Base-by-base conservation (phyloP, 768 basidiomycete genomes). In the Rhodotorula babjevae region DNA sequence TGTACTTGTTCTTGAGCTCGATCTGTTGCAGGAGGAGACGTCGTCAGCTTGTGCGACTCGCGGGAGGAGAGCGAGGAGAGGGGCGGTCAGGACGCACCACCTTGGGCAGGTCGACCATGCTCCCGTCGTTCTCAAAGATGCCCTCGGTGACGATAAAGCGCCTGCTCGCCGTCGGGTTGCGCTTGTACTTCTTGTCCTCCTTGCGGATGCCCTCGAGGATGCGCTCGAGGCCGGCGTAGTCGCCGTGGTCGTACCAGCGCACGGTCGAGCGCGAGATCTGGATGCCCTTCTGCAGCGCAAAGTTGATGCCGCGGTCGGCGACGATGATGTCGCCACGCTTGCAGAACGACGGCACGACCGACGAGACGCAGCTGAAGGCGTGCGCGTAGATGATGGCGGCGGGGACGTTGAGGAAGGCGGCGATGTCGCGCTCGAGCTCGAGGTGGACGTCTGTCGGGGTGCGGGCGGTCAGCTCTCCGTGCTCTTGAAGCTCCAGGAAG, bases 241-340 rank as follows among this genome's bases (percentile, higher is more conserved):
- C 93, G 76, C 95, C 96, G 80, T 98, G 96, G 76, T 97, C 94
- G 80, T 87, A 99, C 92, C 92, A 99, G 65, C 91, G 87, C 47
- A 98, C 87, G 1, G 90, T 93, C 12, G 89, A 91, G 53, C 96
- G 88, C 29, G 90, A 91, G 71, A 97, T 92, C 80, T 95, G 90
- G 42, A 98, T 87, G 27, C 95, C 96, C 82, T 93, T 95, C 80
- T 97, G 94, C 66, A 97, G 91, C 25, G 91, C 88, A 81, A 98
- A 93, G 81, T 91, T 95, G 76, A 93, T 88, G n/a, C 89, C 87
- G n/a, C 92, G 88, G 81, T 99, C 95, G 8, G 93, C 93, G n/a
- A 99, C 91, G 78, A 99, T 94, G 78, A 99, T 87, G 78, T 99
- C 95, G 3, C 93, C 94, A 72, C 95, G 88, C 81, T 99, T 98